Evolutionary conservation across 352 stramenopile species (phyloP), one percentile per base, ranked within the genome.

Genomic region (Thalassiosira mediterranea): DNA sequence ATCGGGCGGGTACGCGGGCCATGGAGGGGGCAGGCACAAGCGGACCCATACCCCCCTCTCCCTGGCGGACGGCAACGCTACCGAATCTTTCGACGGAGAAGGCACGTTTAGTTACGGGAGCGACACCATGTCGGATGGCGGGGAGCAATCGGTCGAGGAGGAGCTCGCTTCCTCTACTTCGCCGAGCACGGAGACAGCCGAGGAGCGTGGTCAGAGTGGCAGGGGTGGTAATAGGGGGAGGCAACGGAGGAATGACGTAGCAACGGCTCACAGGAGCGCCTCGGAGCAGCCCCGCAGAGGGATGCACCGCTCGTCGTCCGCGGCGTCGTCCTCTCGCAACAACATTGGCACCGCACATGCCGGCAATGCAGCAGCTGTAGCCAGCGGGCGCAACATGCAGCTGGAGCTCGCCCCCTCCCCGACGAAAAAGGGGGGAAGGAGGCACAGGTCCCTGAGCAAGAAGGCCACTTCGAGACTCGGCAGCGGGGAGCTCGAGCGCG

Each of bases 241-340:
- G 34, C 57, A 70, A 25, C 48, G 58, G 2, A 34, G 67, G 25
- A 70, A 70, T 52, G 67, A 76, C 44, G 21, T 13, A 19, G 1
- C 2, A 31, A 34, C 46, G 65, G 21, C 65, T 53, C 34, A 21
- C 57, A 7, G 67, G 44, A 68, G 42, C 42, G 25, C 57, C 1
- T 76, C 67, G 44, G 47, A 67, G 44, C 47, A n/a, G n/a, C 58
- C 37, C 8, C 23, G 4, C 37, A 69, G 57, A 54, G 65, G 58
- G 49, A 29, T 19, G 28, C 19, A 46, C 15, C 29, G 29, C 29
- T 68, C 66, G 37, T 52, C 51, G 1, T 68, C 66, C 25, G 44
- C 38, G 31, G 32, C 53, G 5, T n/a, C n/a, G n/a, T n/a, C n/a
- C n/a, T n/a, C n/a, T n/a, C n/a, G n/a, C n/a, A n/a, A n/a, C n/a